A percentile compares a stretch with the other conserved stretches of the same genome.
Conservation (phyloP, 1,284 basidiomycete species). For the Moesziomyces antarcticus region DNA sequence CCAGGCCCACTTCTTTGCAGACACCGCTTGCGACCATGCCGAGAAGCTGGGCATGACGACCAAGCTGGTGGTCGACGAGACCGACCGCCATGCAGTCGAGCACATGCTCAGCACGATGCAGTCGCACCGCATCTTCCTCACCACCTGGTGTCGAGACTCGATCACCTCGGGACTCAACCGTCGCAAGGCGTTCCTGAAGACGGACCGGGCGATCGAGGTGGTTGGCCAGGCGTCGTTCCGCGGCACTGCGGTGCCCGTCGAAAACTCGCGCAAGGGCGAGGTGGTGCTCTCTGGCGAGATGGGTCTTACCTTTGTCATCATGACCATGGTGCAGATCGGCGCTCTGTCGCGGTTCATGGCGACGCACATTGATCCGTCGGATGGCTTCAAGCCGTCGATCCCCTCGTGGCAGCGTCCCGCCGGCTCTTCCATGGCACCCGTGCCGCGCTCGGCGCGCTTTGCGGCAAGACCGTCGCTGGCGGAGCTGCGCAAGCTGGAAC, state of each 20-base stretch:
- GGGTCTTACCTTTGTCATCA: conserved; percentile 60
- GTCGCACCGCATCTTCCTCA: conserved; percentile 48
- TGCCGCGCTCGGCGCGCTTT: conserved; percentile 23
- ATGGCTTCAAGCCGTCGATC: conserved; percentile 31
- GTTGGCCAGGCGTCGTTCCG: conserved; percentile 43
- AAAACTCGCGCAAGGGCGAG: conserved; percentile 12
- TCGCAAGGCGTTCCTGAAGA: conserved; percentile 32
- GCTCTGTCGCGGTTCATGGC: conserved; percentile 56
- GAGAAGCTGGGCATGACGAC: conserved; percentile 41
- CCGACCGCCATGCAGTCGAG: conserved; percentile 33
- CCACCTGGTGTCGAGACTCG: conserved; percentile 54
- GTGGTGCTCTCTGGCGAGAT: conserved; percentile 59
- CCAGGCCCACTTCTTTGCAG: conserved; percentile 31
- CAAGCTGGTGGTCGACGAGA: conserved; percentile 46
- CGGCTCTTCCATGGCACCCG: conserved; percentile 28
- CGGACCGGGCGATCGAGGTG: conserved; percentile 55
- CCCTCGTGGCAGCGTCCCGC: conserved; percentile 37
- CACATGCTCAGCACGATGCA: conserved; percentile 54
- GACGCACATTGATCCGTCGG: conserved; percentile 48
- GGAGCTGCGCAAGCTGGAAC: conserved; percentile 54
- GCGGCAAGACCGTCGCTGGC: conserved; percentile 36
- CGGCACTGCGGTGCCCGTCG: conserved; percentile 13
- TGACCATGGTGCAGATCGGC: conserved; percentile 61
- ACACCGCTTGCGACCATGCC: conserved; percentile 24
- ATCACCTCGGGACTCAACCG: conserved; percentile 50